phyloP scores from a whole-genome alignment of 2,329 filamentous ascomycete species.

The Ilyonectria sp. region DNA sequence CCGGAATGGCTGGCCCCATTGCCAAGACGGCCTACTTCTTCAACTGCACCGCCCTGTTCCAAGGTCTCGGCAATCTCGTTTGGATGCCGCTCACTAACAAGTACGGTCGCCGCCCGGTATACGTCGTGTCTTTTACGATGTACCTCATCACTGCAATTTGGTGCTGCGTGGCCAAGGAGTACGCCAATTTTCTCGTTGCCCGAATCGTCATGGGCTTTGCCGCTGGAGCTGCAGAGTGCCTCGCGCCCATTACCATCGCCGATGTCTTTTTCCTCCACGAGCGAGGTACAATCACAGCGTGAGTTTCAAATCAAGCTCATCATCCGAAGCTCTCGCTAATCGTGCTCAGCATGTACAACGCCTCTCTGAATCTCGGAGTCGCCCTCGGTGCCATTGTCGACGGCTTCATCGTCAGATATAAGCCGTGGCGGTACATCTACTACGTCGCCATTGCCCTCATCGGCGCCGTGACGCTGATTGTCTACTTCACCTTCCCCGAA shows the following conservation, averaged over 20 bases:
- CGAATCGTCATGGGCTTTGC: conserved; percentile 35
- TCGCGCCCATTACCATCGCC: conserved; percentile 63
- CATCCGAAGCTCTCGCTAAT: not conserved
- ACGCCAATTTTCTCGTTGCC: conserved; percentile 32
- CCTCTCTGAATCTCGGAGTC: conserved; percentile 57
- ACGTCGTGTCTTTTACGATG: conserved; percentile 29
- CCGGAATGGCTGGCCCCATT: conserved; percentile 28
- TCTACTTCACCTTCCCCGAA: conserved; percentile 68
- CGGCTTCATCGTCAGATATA: conserved; percentile 61
- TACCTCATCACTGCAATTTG: conserved; percentile 33
- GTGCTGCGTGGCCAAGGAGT: conserved; percentile 28
- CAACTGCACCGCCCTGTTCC: conserved; percentile 31
- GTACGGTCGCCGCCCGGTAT: conserved; percentile 34
- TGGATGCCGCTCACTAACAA: conserved; percentile 38
- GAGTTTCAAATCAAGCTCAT: conserved; percentile 36
- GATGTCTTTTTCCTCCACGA: conserved; percentile 71
- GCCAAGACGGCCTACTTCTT: conserved; percentile 39
- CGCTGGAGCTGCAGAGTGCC: conserved; percentile 33
- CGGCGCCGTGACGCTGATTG: conserved; percentile 59
- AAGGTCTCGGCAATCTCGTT: conserved; percentile 33
- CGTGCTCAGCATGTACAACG: conserved; percentile 51
- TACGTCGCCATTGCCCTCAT: conserved; percentile 63
- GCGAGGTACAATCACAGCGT: conserved; percentile 64
- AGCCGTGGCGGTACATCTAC: conserved; percentile 65
- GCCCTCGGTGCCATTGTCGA: conserved; percentile 57